Conservation (phyloP, 176 grass and related monocot species). For the Chrysopogon serrulatus region DNA sequence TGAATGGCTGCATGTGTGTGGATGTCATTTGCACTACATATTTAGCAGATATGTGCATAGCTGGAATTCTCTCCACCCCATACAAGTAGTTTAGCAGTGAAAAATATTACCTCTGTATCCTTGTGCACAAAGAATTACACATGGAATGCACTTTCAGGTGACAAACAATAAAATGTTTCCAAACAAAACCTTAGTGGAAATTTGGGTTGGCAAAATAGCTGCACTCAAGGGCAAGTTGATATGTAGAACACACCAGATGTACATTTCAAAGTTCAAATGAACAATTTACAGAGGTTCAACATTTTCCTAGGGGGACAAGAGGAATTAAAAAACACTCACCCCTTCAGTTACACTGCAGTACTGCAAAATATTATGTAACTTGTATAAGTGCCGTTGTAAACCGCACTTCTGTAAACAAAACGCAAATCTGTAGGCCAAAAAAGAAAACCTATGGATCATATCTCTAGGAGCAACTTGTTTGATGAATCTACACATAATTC, state of each 20-base stretch:
- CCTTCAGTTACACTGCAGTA: constrained; percentile 27
- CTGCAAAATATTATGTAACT: neutral
- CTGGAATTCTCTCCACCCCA: too few relatives aligned
- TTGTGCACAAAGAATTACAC: too few relatives aligned
- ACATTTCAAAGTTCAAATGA: constrained; percentile 1
- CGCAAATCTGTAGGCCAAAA: neutral
- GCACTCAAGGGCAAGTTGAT: neutral
- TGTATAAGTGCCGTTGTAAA: neutral
- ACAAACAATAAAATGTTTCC: too few relatives aligned
- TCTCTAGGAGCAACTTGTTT: neutral
- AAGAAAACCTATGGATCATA: neutral
- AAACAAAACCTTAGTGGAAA: neutral
- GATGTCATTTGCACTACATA: too few relatives aligned
- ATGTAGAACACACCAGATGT: neutral
- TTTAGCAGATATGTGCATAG: too few relatives aligned
- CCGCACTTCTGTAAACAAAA: neutral
- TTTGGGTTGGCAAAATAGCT: neutral
- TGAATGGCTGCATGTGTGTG: too few relatives aligned
- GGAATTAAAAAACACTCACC: constrained; percentile 30
- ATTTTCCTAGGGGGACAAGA: constrained; percentile 34
- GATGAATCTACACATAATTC: constrained; percentile 17
- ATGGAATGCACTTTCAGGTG: too few relatives aligned
- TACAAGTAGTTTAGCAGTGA: too few relatives aligned
- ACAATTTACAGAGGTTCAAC: constrained; percentile 22
- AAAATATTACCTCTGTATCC: too few relatives aligned